Evolutionary conservation across 139 green algal species (phyloP), one percentile per base, ranked within the genome.

Genomic region (Zygnema circumcarinatum): DNA sequence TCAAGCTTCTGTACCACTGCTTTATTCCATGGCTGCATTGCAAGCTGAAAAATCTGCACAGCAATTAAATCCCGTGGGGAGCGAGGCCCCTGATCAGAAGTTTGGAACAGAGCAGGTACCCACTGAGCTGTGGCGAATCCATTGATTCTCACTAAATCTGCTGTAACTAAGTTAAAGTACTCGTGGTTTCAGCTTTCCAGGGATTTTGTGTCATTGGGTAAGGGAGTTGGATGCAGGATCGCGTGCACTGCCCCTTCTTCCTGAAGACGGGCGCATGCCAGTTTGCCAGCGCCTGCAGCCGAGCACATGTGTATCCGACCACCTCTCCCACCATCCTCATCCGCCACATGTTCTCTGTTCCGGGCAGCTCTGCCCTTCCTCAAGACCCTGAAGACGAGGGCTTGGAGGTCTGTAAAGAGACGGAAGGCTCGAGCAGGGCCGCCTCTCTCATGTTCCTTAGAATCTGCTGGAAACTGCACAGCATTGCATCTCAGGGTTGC

Each of bases 251-350:
- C 75, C 84, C 76, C 25, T 88, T 89, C 54, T 89, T 69, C 36
- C 38, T 87, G 32, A 88, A 88, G 84, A 89, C 84, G 1, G 84
- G 84, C 2, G 52, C 84, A 22, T 89, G 84, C 22, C 84, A 79
- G 41, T 88, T 67, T 47, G 76, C 33, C 33, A 35, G 22, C 22
- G 25, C 32, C 0, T 89, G 84, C 84, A 89, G 33, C 22, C 84
- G 84, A 32, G 42, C 39, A 25, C 84, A 89, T 78, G 31, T 52
- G 52, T 89, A 86, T 89, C 84, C 84, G 35, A 33, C 32, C 35
- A 40, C 35, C 32, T 89, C 84, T 53, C 84, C 53, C 53, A 88
- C 78, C 1, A 38, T 89, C 53, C 52, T 89, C 36, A 80, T 89
- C 2, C 40, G 36, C 22, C 38, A 67, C 33, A 89, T 89, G 80